These are phyloP conservation scores for Podaxis sp. DNA, from an alignment of 768 basidiomycete species.

Conservation along the genomic window DNA sequence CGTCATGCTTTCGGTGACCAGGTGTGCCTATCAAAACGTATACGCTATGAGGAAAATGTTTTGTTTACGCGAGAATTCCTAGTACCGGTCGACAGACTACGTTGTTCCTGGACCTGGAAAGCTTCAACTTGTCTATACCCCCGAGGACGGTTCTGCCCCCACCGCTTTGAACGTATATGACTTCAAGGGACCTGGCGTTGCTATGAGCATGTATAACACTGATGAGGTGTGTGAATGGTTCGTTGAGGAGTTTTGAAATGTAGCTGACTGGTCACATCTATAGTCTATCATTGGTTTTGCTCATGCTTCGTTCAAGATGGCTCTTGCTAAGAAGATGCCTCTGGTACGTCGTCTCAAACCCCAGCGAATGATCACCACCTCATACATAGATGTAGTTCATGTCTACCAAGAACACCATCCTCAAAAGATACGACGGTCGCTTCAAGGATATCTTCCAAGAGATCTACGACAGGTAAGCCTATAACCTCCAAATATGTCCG, in stretches of 20 bases:
- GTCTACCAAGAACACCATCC: constrained; percentile 97
- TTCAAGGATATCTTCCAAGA: constrained; percentile 99
- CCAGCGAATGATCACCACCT: neutral
- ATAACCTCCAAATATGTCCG: neutral
- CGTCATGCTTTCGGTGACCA: constrained; percentile 98
- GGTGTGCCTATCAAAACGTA: constrained; percentile 35
- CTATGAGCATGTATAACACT: constrained; percentile 98
- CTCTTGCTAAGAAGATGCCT: constrained; percentile 72
- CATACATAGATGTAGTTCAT: constrained; percentile 63
- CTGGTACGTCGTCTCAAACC: constrained; percentile 39
- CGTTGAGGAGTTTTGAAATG: neutral
- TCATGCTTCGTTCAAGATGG: constrained; percentile 99
- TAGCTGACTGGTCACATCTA: neutral
- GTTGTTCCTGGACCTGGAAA: constrained; percentile 91
- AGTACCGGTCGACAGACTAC: constrained; percentile 95
- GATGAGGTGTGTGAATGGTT: constrained; percentile 63
- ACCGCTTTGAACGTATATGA: constrained; percentile 85
- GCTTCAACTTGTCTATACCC: constrained; percentile 88
- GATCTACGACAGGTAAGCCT: constrained; percentile 72
- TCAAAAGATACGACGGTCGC: constrained; percentile 97
- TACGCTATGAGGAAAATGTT: neutral
- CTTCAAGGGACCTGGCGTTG: constrained; percentile 91
- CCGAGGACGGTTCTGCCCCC: constrained; percentile 67
- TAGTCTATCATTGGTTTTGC: constrained; percentile 94
- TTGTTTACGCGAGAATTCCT: constrained; percentile 5